These are phyloP conservation scores for Hypseocharis bilobata DNA, from an alignment of 441 rosid species.

Conservation along the genomic window DNA sequence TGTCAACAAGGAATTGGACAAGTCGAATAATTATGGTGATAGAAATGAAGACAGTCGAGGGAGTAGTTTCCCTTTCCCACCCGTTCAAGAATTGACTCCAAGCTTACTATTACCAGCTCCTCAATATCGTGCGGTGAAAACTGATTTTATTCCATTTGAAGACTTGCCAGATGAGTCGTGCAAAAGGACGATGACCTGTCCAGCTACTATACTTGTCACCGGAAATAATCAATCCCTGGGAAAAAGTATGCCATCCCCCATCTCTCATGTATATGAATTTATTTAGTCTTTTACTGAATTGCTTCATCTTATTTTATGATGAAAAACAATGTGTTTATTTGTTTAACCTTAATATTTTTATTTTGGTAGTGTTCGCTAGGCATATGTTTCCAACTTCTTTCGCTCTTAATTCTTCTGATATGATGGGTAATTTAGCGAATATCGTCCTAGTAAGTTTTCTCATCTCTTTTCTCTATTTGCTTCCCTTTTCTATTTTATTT, in stretches of 20 bases:
- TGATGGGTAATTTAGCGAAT: not conserved
- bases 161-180: conserved; percentile 17
- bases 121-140: conserved; percentile 12
- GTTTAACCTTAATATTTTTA: not conserved
- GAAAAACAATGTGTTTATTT: too few species aligned
- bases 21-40: not conserved
- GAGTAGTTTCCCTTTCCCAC: not conserved
- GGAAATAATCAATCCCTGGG: conserved; percentile 14
- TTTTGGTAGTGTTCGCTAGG: conserved; percentile 1
- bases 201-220: conserved; percentile 17
- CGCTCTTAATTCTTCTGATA: conserved; percentile 2
- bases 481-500: not conserved
- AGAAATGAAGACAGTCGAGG: not conserved
- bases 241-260: conserved; percentile 1
- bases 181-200: conserved; percentile 12
- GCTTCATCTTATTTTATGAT: too few species aligned
- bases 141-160: not conserved
- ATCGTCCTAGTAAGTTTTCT: conserved; percentile 10
- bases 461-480: not conserved
- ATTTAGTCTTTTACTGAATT: too few species aligned
- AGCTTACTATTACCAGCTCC: conserved; percentile 11
- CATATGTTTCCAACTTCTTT: conserved; percentile 11
- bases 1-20: not conserved
- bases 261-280: not conserved
- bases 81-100: conserved; percentile 5